These are phyloP conservation scores for Porogramme epimiltina DNA, from an alignment of 1,284 basidiomycete genomes.

Conservation along the genomic window DNA sequence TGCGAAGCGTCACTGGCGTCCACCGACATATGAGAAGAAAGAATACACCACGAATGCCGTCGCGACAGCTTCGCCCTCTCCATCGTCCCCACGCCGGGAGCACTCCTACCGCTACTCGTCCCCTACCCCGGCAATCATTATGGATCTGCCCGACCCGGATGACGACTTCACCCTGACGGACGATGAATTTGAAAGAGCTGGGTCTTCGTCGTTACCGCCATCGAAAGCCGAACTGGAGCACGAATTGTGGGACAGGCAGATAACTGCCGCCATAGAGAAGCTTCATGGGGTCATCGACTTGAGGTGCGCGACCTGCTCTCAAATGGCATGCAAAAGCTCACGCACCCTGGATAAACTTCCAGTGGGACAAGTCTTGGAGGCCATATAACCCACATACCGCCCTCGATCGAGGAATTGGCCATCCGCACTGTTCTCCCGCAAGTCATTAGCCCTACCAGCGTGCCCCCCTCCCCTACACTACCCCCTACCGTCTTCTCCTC, in stretches of 20 bases:
- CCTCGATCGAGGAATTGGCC: slow-evolving; percentile 42
- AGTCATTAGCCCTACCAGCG: slow-evolving; percentile 8
- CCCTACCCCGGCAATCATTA: slow-evolving; percentile 1
- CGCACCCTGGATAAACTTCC: neutral
- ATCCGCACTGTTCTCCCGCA: slow-evolving; percentile 40
- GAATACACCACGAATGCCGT: slow-evolving; percentile 3
- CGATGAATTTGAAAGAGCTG: slow-evolving; percentile 6
- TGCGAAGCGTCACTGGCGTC: slow-evolving; percentile 22
- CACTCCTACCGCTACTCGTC: slow-evolving; percentile 3
- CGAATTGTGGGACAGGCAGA: slow-evolving; percentile 22
- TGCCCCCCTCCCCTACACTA: slow-evolving; percentile 15
- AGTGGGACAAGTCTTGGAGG: slow-evolving; percentile 19
- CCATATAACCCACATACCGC: slow-evolving; percentile 42
- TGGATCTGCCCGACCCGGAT: neutral
- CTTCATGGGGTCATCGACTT: slow-evolving; percentile 23
- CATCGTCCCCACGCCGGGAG: neutral
- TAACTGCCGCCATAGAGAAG: slow-evolving; percentile 24
- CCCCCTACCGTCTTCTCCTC: slow-evolving; percentile 6
- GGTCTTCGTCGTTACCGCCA: neutral
- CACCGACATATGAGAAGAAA: slow-evolving; percentile 25
- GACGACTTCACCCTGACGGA: slow-evolving; percentile 13
- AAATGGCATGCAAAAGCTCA: neutral
- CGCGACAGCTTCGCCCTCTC: slow-evolving; percentile 12
- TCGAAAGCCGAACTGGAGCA: slow-evolving; percentile 11
- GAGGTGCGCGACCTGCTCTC: slow-evolving; percentile 12